Conservation (phyloP, 2,329 filamentous ascomycete species). For the Arthrobotrys iridis region DNA sequence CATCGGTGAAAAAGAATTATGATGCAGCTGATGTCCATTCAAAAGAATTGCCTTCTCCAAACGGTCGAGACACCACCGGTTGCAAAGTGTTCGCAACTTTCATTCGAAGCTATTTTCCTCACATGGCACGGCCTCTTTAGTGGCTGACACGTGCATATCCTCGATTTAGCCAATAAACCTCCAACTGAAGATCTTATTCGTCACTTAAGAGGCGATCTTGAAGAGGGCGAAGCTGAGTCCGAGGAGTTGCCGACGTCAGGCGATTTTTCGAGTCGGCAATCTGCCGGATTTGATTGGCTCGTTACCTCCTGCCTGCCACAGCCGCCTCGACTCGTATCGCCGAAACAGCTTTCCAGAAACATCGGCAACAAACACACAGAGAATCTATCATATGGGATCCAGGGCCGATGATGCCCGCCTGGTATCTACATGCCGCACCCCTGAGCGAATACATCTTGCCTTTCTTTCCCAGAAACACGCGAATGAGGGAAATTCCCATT, state of each 20-base stretch:
- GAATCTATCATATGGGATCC: neutral
- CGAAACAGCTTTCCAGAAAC: neutral
- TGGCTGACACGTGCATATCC: neutral
- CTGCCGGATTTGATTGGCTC: constrained; percentile 1
- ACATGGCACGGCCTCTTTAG: neutral
- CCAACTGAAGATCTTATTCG: neutral
- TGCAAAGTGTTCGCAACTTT: neutral
- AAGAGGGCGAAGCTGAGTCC: constrained; percentile 5
- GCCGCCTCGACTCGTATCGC: constrained; percentile 8
- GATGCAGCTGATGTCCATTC: too few species aligned
- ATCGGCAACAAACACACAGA: neutral
- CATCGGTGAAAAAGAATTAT: too few species aligned
- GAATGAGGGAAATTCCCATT: neutral
- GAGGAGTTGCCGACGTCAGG: constrained; percentile 1
- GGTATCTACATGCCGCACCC: constrained; percentile 13
- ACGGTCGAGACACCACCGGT: neutral
- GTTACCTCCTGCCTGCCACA: constrained; percentile 13
- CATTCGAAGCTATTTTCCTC: neutral
- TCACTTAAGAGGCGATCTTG: too few species aligned
- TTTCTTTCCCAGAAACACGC: neutral
- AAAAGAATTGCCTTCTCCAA: neutral
- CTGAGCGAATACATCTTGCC: neutral
- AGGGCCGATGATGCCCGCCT: constrained; percentile 3
- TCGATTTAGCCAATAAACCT: neutral
- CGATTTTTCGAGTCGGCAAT: neutral